Conservation (phyloP, 2,329 filamentous ascomycete species). For the Penicillium sp. region DNA sequence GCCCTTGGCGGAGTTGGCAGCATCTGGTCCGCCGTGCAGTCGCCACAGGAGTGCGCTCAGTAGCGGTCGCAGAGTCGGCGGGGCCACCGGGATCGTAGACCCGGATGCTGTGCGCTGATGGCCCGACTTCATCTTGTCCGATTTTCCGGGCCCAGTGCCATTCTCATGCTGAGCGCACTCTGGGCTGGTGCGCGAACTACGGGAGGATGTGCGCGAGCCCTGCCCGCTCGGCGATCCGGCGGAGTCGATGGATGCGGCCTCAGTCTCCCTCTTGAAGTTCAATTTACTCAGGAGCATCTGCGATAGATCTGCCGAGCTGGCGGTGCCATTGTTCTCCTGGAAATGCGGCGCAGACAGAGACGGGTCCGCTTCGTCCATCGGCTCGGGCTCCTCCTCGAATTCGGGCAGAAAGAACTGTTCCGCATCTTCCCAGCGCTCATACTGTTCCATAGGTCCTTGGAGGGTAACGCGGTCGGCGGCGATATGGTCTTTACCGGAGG, state of each 20-base stretch:
- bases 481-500: constrained; percentile 51
- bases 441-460: constrained; percentile 56
- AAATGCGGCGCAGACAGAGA: constrained; percentile 25
- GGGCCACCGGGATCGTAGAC: constrained; percentile 43
- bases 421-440: constrained; percentile 50
- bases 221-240: constrained; percentile 48
- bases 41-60: constrained; percentile 53
- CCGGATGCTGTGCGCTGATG: constrained; percentile 39
- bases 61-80: constrained; percentile 45
- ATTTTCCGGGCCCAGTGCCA: constrained; percentile 20
- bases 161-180: constrained; percentile 42
- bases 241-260: constrained; percentile 45
- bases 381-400: constrained; percentile 46
- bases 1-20: constrained; percentile 38
- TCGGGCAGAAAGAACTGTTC: constrained; percentile 51
- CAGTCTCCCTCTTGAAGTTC: constrained; percentile 50
- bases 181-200: constrained; percentile 51
- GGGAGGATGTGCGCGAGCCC: constrained; percentile 48
- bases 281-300: constrained; percentile 53
- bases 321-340: constrained; percentile 24
- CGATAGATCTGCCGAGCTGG: constrained; percentile 45
- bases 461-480: constrained; percentile 49
- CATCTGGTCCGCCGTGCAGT: constrained; percentile 41
- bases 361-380: constrained; percentile 19
- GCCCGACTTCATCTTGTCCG: constrained; percentile 25